Evolutionary conservation across 164 flowering plant genomes (phyloP), one percentile per base, ranked within the genome.

Genomic region (Magnolia sinica): DNA sequence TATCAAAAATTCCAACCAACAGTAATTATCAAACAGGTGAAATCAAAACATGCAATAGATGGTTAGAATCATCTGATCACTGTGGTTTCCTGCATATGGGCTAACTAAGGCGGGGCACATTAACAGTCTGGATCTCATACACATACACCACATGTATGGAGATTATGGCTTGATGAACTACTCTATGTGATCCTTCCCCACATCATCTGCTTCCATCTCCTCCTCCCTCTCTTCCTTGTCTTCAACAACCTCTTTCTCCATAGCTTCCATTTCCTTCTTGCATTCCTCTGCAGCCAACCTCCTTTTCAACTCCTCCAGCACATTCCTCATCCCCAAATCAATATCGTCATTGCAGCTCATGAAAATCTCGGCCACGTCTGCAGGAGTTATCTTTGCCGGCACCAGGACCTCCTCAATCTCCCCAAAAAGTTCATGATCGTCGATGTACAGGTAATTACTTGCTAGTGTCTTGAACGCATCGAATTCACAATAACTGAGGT

Each of bases 291-390:
- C 67, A 23, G 31, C 77, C 66, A 29, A 22, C 22, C 77, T 20
- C 70, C 37, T 78, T 78, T 71, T 69, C 78, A 80, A 70, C 70
- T 66, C 83, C 63, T 73, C 79, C 13, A 83, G 23, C 64, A 76
- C 69, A 51, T 76, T 80, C 50, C 27, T 68, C 81, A 83, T 80
- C 4, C 81, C 83, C 74, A 67, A 19, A 1, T 80, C 79, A 7
- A 58, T 71, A 51, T 80, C 81, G n/a, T 83, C 83, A 22, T 80
- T 76, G 45, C 83, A 80, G 71, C 85, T 71, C 85, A 83, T 80
- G 52, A 83, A 83, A 31, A 83, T 50, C 77, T 83, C 85, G 0
- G 78, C 85, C 65, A 83, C 55, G 50, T 80, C 83, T 1, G 81
- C 85, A 24, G 83, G 85, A 1, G 85, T 80, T 68, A 83, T 78